A percentile compares a stretch with the other conserved stretches of the same genome.
These are phyloP conservation scores for Ustilago crameri DNA, from an alignment of 1,284 basidiomycete species.

Conservation along the genomic window DNA sequence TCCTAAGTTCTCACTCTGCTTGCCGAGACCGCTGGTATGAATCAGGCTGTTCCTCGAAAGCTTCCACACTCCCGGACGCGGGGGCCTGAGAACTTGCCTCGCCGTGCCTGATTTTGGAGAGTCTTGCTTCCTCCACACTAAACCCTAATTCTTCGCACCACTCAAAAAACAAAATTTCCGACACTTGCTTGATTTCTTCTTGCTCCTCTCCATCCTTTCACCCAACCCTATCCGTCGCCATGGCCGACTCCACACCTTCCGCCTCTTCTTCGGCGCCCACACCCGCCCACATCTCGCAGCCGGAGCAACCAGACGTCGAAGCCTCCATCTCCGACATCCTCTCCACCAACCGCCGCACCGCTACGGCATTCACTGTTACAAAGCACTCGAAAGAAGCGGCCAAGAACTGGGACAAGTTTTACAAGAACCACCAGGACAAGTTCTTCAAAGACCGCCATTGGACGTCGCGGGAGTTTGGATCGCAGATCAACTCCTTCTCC, in stretches of 20 bases:
- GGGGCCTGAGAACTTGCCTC: no score
- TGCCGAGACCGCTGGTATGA: no score
- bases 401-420: slow-evolving; percentile 68
- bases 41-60: no score
- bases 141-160: neutral
- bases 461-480: slow-evolving; percentile 65
- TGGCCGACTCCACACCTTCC: neutral
- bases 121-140: neutral
- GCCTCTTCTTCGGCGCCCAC: slow-evolving; percentile 1
- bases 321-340: slow-evolving; percentile 26
- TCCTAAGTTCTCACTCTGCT: no score
- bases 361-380: slow-evolving; percentile 50
- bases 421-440: slow-evolving; percentile 63
- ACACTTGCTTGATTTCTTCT: neutral
- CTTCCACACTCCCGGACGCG: no score
- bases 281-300: slow-evolving; percentile 19
- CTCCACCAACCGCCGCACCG: slow-evolving; percentile 50
- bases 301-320: slow-evolving; percentile 24
- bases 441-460: slow-evolving; percentile 70
- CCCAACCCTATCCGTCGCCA: neutral
- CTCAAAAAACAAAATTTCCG: neutral
- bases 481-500: slow-evolving; percentile 3
- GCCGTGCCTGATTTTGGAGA: no score
- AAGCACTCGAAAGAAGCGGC: slow-evolving; percentile 61
- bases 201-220: neutral